Evolutionary conservation across 306 rosid genomes (phyloP).

Genomic region (Calophaca sinica): DNA sequence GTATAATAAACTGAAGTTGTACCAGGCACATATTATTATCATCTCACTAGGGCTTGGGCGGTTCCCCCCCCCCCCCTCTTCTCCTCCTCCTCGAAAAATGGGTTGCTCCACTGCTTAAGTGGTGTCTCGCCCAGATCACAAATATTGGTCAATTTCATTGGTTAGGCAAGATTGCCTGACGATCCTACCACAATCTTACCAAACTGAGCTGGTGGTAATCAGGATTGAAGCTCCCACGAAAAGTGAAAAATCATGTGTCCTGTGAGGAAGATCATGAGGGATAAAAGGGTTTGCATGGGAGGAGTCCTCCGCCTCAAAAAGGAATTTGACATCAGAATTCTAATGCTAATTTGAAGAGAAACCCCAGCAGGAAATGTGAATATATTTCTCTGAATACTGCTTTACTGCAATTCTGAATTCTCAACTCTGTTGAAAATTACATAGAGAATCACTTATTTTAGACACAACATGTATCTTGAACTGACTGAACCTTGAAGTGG

Average conservation of each 20-base stretch:
- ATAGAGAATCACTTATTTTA: not conserved
- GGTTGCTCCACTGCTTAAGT: not conserved
- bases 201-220: not conserved
- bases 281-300: not conserved
- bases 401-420: conserved; percentile 10
- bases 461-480: conserved; percentile 16
- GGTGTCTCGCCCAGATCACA: not conserved
- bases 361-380: not conserved
- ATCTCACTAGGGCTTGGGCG: not conserved
- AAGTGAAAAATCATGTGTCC: not conserved
- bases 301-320: conserved; percentile 6
- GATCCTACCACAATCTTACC: not conserved
- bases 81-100: not conserved
- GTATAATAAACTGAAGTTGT: conserved; percentile 9
- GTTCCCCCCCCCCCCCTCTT: no score
- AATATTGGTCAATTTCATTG: not conserved
- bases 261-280: not conserved
- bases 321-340: conserved; percentile 4
- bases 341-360: conserved; percentile 4
- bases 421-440: conserved; percentile 18
- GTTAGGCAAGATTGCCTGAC: not conserved
- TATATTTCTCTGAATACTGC: conserved; percentile 1
- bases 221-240: conserved; percentile 10
- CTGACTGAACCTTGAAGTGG: not conserved
- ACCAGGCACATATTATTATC: not conserved